Percentiles rank a stretch among this genome's conserved stretches.
These are phyloP conservation scores for Nevesoporus exiguus DNA, from an alignment of 768 basidiomycete genomes.

Conservation along the genomic window DNA sequence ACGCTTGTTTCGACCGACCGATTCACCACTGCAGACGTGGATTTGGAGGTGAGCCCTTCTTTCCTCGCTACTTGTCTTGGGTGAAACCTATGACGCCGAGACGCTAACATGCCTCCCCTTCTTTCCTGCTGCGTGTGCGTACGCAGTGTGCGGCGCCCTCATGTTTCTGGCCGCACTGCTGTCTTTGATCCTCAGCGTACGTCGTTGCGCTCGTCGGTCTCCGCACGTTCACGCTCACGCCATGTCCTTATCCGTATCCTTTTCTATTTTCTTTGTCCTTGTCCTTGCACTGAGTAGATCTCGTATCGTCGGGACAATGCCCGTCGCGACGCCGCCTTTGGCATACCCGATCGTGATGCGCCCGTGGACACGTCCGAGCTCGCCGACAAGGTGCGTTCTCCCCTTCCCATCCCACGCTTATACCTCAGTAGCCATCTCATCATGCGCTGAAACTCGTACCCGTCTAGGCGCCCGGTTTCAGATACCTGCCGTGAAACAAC, in stretches of 20 bases:
- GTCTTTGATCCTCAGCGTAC: conserved; percentile 21
- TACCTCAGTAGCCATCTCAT: no score
- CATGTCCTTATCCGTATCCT: no score
- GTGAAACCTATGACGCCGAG: background rate
- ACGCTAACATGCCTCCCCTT: background rate
- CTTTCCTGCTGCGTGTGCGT: no score
- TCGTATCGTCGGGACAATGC: conserved; percentile 64
- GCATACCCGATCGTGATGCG: conserved; percentile 43
- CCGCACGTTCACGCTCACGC: no score
- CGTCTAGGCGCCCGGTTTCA: background rate
- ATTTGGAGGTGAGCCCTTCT: no score
- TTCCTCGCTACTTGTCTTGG: no score
- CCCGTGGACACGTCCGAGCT: conserved; percentile 60
- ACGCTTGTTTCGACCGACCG: no score
- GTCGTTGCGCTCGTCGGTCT: background rate
- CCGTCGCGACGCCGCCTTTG: conserved; percentile 50
- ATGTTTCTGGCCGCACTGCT: conserved; percentile 23
- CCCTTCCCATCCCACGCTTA: no score
- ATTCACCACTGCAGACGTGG: background rate
- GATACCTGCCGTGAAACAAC: background rate
- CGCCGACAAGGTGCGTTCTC: conserved; percentile 47
- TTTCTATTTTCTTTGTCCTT: background rate
- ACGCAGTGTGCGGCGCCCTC: conserved; percentile 19
- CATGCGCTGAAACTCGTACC: background rate
- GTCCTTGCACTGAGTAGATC: conserved; percentile 34